phyloP scores from a whole-genome alignment of 352 stramenopile species.

The Globisporangium nodosum region DNA sequence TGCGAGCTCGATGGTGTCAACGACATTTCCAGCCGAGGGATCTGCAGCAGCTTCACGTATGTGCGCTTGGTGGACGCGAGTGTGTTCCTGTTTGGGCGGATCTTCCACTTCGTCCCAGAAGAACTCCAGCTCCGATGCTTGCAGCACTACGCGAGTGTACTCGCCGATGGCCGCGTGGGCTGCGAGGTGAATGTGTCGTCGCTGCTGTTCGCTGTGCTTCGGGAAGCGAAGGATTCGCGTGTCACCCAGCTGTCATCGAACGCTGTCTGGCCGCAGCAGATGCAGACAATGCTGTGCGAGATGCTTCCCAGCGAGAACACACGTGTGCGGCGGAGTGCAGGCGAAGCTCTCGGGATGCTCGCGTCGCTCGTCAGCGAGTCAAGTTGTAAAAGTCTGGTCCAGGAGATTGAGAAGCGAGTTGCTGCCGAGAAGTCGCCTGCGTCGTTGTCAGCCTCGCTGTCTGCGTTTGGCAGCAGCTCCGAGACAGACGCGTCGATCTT shows the following conservation, averaged over 20 bases:
- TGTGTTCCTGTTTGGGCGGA: slow-evolving; percentile 63
- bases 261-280: slow-evolving; percentile 54
- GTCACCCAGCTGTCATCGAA: slow-evolving; percentile 17
- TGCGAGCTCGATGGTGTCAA: slow-evolving; percentile 25
- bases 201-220: slow-evolving; percentile 61
- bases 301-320: slow-evolving; percentile 66
- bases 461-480: slow-evolving; percentile 21
- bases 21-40: slow-evolving; percentile 24
- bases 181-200: slow-evolving; percentile 79
- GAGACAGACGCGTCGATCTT: slow-evolving; percentile 43
- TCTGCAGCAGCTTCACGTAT: slow-evolving; percentile 75
- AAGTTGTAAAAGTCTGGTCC: slow-evolving; percentile 44
- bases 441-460: slow-evolving; percentile 7
- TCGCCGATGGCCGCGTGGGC: slow-evolving; percentile 54
- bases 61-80: slow-evolving; percentile 75
- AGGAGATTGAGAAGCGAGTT: slow-evolving; percentile 70
- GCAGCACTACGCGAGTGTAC: slow-evolving; percentile 64
- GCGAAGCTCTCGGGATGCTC: slow-evolving; percentile 62
- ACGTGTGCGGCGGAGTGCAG: slow-evolving; percentile 62
- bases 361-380: slow-evolving; percentile 44
- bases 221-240: slow-evolving; percentile 36
- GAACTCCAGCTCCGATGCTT: slow-evolving; percentile 80
- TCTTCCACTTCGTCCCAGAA: slow-evolving; percentile 79
- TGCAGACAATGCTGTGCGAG: slow-evolving; percentile 78
- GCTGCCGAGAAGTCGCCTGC: slow-evolving; percentile 38